Base-by-base conservation (phyloP, 371 early-diverging fungal species). In the Batrachochytrium dendrobatidis region DNA sequence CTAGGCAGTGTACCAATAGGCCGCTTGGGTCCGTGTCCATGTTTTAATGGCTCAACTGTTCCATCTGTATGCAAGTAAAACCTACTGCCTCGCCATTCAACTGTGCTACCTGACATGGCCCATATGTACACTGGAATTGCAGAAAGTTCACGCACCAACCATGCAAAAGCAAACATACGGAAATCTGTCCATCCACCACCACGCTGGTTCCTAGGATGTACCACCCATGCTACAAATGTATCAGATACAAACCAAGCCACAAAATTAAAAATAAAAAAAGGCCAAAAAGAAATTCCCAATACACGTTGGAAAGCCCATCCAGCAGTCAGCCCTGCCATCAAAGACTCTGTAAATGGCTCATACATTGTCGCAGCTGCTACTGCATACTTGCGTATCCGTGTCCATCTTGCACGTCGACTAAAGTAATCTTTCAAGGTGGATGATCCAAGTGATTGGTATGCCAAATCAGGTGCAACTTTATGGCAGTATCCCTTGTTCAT, bases 291-390 rank as follows among this genome's bases (percentile, higher is more conserved):
- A 7, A 73, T 62, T 24, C 71, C 75, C 58, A 80, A 85, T 22
- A 83, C 71, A 31, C 67, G 34, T 49, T 65, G 46, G 66, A 85
- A 33, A 69, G 71, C 87, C 58, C 74, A 83, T 1, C 88, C 82
- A 2, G 88, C 88, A 58, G 89, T 71, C 2, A 83, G 29, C 7
- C 90, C 91, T 69, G 85, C 81, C 18, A 92, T 61, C 30, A 95
- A 71, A 15, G 89, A 90, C 69, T 95, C 95, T 5, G 92, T 89
- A 31, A 94, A 79, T 3, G 97, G 96, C 65, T 97, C 97, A 1
- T 86, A 70, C 6, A 91, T 59, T 1, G 94, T 95, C 0, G 92
- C 93, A 12, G 78, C 77, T 0, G 87, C 81, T 10, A 91, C 92
- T 22, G 88, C 88, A 69, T 89, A 93, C 70, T 92, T 94, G 49